Evolutionary conservation across 2,329 filamentous ascomycete genomes (phyloP), one percentile per base, ranked within the genome.

Genomic region (Neofusicoccum umdonicola): DNA sequence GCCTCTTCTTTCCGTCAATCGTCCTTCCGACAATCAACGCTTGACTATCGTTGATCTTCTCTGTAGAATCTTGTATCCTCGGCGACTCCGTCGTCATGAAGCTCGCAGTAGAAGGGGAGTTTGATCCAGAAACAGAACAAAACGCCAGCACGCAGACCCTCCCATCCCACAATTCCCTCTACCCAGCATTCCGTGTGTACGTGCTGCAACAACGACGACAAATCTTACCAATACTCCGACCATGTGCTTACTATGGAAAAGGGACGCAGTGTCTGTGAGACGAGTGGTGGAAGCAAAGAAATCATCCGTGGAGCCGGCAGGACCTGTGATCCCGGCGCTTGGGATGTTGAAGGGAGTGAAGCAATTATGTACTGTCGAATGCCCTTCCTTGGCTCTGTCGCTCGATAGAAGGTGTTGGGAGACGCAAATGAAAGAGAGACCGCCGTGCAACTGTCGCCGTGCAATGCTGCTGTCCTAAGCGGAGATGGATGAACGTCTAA

Each of bases 311-410:
- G 27, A 31, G 27, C 3, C 3, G 6, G 12, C 22, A 34, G 17
- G 35, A 15, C 19, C 22, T 15, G 3, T 6, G 12, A n/a, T 15
- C 41, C 56, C 15, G 19, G 11, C 7, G 41, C 41, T 19, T 19
- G 9, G 27, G n/a, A 45, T 47, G 56, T 34, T 22, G 42, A 60
- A 48, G 56, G 56, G 15, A 19, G 15, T 34, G n/a, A 44, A 15
- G 31, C 31, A 60, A 60, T 60, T 60, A 60, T 60, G 42, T 60
- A 60, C 56, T 35, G 41, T n/a, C 12, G 54, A 58, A 35, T 22
- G 27, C 7, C n/a, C 54, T 34, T n/a, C 22, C 5, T 17, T 31
- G 54, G 54, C 39, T 58, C 27, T 42, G n/a, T 45, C 54, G 27
- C 41, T 42, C 13, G 35, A 45, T n/a, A 19, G 54, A 19, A 27